phyloP scores from a whole-genome alignment of 129 eudicot species.

The Centaurea solstitialis region DNA sequence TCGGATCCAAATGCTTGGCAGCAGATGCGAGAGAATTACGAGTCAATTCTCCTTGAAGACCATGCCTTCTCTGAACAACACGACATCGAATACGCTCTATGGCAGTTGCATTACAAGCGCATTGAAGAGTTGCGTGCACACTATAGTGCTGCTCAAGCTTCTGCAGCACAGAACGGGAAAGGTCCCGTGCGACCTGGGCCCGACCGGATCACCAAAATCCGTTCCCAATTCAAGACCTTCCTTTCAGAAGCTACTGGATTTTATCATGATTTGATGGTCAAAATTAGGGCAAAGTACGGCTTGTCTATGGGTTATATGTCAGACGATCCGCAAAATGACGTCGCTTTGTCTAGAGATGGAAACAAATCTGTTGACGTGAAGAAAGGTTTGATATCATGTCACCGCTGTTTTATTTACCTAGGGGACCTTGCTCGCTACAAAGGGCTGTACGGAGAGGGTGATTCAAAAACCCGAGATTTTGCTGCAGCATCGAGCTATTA shows the following conservation, averaged over 20 bases:
- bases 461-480: slow-evolving; percentile 81
- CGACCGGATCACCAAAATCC: slow-evolving; percentile 72
- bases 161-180: slow-evolving; percentile 66
- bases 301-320: slow-evolving; percentile 61
- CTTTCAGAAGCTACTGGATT: slow-evolving; percentile 97
- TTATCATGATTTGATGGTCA: slow-evolving; percentile 92
- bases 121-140: slow-evolving; percentile 84
- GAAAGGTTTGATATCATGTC: slow-evolving; percentile 83
- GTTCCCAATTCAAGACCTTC: slow-evolving; percentile 85
- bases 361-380: slow-evolving; percentile 53
- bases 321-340: slow-evolving; percentile 59
- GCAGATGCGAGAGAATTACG: slow-evolving; percentile 86
- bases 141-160: slow-evolving; percentile 60
- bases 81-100: slow-evolving; percentile 84
- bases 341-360: slow-evolving; percentile 51
- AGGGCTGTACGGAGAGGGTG: slow-evolving; percentile 93
- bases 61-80: slow-evolving; percentile 81
- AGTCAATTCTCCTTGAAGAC: slow-evolving; percentile 83
- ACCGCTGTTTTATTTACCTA: slow-evolving; percentile 85
- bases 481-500: slow-evolving; percentile 88
- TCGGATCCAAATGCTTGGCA: slow-evolving; percentile 89
- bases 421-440: slow-evolving; percentile 99
- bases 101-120: slow-evolving; percentile 92
- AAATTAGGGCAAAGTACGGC: slow-evolving; percentile 85
- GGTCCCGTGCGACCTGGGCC: slow-evolving; percentile 59